A percentile compares a stretch with the other conserved stretches of the same genome.
These are phyloP conservation scores for Ascoidea rubescens DNA, from an alignment of 805 yeast genomes.

Conservation along the genomic window DNA sequence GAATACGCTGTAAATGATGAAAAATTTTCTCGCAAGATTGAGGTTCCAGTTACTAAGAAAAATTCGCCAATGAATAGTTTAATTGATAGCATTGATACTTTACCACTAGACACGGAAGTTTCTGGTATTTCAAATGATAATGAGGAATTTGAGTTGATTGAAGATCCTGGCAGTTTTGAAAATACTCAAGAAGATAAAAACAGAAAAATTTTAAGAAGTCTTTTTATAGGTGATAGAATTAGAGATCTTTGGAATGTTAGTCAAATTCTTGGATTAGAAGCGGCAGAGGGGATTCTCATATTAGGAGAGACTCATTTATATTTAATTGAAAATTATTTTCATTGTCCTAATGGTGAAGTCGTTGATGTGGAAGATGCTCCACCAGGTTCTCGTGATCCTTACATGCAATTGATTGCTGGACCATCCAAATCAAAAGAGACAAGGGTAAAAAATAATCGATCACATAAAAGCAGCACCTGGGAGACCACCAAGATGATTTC, in stretches of 20 bases:
- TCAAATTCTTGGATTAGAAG: slow-evolving; percentile 61
- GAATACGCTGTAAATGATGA: slow-evolving; percentile 32
- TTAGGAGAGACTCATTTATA: slow-evolving; percentile 54
- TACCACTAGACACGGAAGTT: slow-evolving; percentile 3
- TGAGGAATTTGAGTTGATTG: slow-evolving; percentile 28
- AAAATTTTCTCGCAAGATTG: slow-evolving; percentile 25
- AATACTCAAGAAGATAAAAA: slow-evolving; percentile 48
- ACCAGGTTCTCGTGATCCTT: slow-evolving; percentile 45
- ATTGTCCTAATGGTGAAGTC: slow-evolving; percentile 35
- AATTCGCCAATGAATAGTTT: neutral
- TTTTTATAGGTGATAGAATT: slow-evolving; percentile 59
- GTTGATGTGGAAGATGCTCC: slow-evolving; percentile 60
- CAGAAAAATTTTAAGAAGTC: slow-evolving; percentile 55
- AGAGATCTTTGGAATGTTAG: slow-evolving; percentile 65
- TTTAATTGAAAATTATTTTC: slow-evolving; percentile 56
- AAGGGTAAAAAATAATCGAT: slow-evolving; percentile 13
- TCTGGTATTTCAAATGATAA: slow-evolving; percentile 14
- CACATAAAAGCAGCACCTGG: slow-evolving; percentile 47
- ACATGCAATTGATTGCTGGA: slow-evolving; percentile 48
- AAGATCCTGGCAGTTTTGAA: slow-evolving; percentile 23
- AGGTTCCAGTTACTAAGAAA: slow-evolving; percentile 21
- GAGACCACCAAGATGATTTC: slow-evolving; percentile 42
- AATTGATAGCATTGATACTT: neutral
- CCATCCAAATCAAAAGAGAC: slow-evolving; percentile 18
- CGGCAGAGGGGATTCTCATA: slow-evolving; percentile 62